Conservation (phyloP, 2,329 filamentous ascomycete species). For the Fusarium oligoseptatum region DNA sequence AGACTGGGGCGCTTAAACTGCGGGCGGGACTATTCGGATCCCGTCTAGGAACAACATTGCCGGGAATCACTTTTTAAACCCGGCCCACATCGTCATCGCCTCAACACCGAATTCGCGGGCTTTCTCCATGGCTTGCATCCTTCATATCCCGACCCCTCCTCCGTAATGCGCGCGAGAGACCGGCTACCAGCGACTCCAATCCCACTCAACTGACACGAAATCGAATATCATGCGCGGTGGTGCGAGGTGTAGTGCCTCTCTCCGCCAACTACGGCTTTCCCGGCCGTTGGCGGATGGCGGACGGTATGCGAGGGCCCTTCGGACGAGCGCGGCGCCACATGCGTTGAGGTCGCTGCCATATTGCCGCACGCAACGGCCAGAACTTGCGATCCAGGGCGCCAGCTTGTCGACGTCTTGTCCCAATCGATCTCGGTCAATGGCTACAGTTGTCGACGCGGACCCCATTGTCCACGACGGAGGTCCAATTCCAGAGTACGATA, state of each 20-base stretch:
- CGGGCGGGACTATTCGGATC: conserved; percentile 38
- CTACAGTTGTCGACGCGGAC: conserved; percentile 45
- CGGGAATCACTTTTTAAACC: conserved; percentile 47
- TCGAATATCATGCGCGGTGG: conserved; percentile 36
- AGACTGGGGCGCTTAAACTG: conserved; percentile 40
- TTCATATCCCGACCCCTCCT: conserved; percentile 12
- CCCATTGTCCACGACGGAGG: conserved; percentile 62
- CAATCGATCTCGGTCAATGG: conserved; percentile 43
- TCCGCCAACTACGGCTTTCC: conserved; percentile 30
- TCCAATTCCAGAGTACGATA: conserved; percentile 90
- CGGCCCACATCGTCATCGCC: conserved; percentile 45
- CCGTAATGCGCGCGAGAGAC: conserved; percentile 21
- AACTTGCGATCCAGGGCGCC: conserved; percentile 4
- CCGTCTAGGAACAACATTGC: conserved; percentile 14
- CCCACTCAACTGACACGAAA: conserved; percentile 11
- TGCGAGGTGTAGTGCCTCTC: conserved; percentile 32
- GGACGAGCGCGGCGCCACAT: conserved; percentile 38
- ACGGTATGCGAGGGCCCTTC: conserved; percentile 37
- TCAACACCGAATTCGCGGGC: conserved; percentile 44
- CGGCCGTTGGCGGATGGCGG: conserved; percentile 28
- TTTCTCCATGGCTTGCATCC: conserved; percentile 34
- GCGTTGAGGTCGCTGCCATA: conserved; percentile 11
- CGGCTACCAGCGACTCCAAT: conserved; percentile 4
- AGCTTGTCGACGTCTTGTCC: conserved; percentile 20
- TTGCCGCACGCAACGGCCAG: conserved; percentile 15